Percentiles rank a stretch among this genome's conserved stretches.
Conservation (phyloP, 2,329 filamentous ascomycete genomes). For the Coniochaeta sp. region DNA sequence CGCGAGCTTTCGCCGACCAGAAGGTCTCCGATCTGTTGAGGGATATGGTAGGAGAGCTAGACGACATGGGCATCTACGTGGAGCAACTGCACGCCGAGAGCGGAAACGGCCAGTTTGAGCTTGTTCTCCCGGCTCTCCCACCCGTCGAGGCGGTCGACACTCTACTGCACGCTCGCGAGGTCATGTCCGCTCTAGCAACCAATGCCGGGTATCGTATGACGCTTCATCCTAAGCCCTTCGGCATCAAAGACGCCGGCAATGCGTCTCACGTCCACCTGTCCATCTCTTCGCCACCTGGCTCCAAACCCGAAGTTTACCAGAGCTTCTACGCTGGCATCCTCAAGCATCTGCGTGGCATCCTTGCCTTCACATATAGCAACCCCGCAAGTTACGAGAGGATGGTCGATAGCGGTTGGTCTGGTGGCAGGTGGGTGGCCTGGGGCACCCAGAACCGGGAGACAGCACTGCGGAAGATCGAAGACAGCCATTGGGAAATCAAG, state of each 20-base stretch:
- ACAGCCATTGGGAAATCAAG: slow-evolving; percentile 71
- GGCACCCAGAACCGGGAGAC: slow-evolving; percentile 75
- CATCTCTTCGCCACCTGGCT: slow-evolving; percentile 39
- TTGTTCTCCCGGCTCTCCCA: slow-evolving; percentile 57
- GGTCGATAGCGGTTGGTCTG: slow-evolving; percentile 64
- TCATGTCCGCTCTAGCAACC: slow-evolving; percentile 58
- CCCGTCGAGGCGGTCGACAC: slow-evolving; percentile 65
- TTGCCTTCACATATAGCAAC: slow-evolving; percentile 62
- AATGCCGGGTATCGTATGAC: slow-evolving; percentile 59
- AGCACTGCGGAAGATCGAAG: slow-evolving; percentile 59
- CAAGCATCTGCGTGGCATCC: slow-evolving; percentile 55
- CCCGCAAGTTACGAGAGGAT: slow-evolving; percentile 63
- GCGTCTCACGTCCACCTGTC: slow-evolving; percentile 67
- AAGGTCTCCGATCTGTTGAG: slow-evolving; percentile 51
- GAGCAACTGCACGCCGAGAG: slow-evolving; percentile 72
- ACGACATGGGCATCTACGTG: slow-evolving; percentile 53
- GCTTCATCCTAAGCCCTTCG: slow-evolving; percentile 64
- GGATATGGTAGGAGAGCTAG: slow-evolving; percentile 49
- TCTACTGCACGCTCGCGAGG: slow-evolving; percentile 63
- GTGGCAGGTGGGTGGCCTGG: slow-evolving; percentile 74
- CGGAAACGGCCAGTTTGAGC: slow-evolving; percentile 68
- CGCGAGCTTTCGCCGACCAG: slow-evolving; percentile 55
- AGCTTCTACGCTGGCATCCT: slow-evolving; percentile 68
- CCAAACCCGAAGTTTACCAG: slow-evolving; percentile 40
- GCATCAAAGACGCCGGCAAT: slow-evolving; percentile 45